Conservation (phyloP, 2,329 filamentous ascomycete species). For the Sarocladiaceae sp. region DNA sequence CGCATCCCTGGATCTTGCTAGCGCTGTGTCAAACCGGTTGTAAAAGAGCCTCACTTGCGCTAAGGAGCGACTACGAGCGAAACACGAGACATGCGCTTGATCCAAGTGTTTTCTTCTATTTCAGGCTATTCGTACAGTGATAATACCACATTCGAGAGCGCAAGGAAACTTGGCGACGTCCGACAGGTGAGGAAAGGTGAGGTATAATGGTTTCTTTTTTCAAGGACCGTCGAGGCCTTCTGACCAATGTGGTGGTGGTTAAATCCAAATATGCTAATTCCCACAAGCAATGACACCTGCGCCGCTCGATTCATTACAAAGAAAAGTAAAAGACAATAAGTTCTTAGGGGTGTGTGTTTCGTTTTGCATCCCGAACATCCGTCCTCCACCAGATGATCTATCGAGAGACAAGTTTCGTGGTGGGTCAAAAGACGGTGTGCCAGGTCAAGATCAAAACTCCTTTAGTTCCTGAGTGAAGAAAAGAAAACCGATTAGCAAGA, state of each 20-base stretch:
- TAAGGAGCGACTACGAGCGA: background rate
- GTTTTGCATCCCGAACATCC: no score
- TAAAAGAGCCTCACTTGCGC: background rate
- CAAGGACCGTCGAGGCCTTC: background rate
- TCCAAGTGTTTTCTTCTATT: background rate
- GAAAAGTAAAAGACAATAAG: background rate
- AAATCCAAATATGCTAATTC: background rate
- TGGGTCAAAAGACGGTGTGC: background rate
- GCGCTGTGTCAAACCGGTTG: constrained; percentile 8
- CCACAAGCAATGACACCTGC: constrained; percentile 6
- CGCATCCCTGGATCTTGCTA: background rate
- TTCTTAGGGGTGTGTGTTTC: no score
- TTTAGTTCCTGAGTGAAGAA: constrained; percentile 8
- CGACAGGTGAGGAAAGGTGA: background rate
- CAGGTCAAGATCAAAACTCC: background rate
- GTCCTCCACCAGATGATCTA: no score
- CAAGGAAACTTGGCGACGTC: background rate
- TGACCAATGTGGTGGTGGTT: background rate
- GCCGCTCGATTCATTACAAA: constrained; percentile 8
- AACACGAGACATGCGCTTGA: background rate
- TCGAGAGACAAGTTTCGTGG: background rate
- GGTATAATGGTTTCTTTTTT: background rate
- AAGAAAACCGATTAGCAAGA: constrained; percentile 10
- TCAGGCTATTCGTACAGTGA: background rate
- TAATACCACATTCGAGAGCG: background rate